Base-by-base conservation (phyloP, 306 rosid species). In the Castanea sativa region DNA sequence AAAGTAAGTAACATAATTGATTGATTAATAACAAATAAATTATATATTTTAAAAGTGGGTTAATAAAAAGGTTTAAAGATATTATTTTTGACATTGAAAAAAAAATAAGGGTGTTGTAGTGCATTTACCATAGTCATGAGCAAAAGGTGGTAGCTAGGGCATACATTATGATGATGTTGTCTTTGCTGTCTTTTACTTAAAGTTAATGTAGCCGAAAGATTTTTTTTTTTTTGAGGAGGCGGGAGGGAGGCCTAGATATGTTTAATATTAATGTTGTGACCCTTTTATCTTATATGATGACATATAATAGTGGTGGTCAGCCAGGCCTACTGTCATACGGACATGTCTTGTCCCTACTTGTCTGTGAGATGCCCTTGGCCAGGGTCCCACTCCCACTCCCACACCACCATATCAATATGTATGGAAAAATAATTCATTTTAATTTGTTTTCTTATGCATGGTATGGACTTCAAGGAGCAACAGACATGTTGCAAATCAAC, bases 311-410 rank as follows among this genome's bases (percentile, higher is more conserved):
- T 79, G 85, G 88, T 58, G 88, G 87, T 80, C 88, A 72, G 56
- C 45, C 12, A 41, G 45, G 12, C 83, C 65, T 69, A 56, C 67
- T 77, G 89, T 85, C 74, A 67, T 29, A 63, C 65, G 77, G 86
- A 79, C 89, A 78, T 73, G 73, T 73, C 74, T 78, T 82, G 87
- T 80, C 84, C 90, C 91, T 77, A 84, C 90, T 41, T 90, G 91
- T 86, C 83, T 81, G 70, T 59, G 57, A 84, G 85, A 78, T 82
- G 85, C 83, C 91, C 87, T 84, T 84, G 55, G 70, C 80, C 20
- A 15, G 14, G 90, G 85, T 56, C 82, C 91, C 86, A 82, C 87
- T 21, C 74, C 38, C 16, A 82, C 87, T 21, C 74, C 38, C 16
- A 87, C 90, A 73, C 76, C 73, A 71, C 29, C 16, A 2, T 13